phyloP scores from a whole-genome alignment of 108 stramenopile species.

The Seminavis robusta region DNA sequence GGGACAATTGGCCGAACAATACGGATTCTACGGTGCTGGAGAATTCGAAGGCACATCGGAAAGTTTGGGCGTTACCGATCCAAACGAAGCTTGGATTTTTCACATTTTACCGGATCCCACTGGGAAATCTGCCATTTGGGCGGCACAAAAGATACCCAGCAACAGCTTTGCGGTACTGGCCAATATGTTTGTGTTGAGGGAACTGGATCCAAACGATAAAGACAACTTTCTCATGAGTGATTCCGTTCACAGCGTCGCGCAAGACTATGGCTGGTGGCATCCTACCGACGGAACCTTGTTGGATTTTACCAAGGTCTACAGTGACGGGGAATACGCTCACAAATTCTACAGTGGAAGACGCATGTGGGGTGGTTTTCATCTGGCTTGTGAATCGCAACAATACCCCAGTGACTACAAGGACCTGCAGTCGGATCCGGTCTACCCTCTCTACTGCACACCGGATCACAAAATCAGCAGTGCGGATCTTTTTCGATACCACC shows the following conservation, averaged over 20 bases:
- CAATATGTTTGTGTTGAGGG: constrained; percentile 72
- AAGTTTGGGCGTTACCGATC: constrained; percentile 61
- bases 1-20: constrained; percentile 68
- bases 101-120: constrained; percentile 83
- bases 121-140: constrained; percentile 75
- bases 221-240: constrained; percentile 62
- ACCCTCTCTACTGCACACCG: constrained; percentile 57
- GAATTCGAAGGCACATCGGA: constrained; percentile 69
- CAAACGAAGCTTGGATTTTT: constrained; percentile 76
- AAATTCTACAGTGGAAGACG: constrained; percentile 45
- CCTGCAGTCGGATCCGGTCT: constrained; percentile 52
- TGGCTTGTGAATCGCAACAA: constrained; percentile 2
- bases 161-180: constrained; percentile 71
- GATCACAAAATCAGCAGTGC: constrained; percentile 19
- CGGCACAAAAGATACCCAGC: constrained; percentile 72
- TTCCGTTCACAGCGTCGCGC: constrained; percentile 65
- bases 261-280: constrained; percentile 41
- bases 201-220: constrained; percentile 50
- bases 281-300: constrained; percentile 17
- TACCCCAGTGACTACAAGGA: constrained; percentile 38
- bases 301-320: constrained; percentile 47
- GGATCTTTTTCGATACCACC: constrained; percentile 53
- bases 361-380: constrained; percentile 34
- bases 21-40: constrained; percentile 85
- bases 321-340: constrained; percentile 53